Evolutionary conservation across 805 yeast species (phyloP), one percentile per base, ranked within the genome.

Genomic region (Blastobotrys attinorum): DNA sequence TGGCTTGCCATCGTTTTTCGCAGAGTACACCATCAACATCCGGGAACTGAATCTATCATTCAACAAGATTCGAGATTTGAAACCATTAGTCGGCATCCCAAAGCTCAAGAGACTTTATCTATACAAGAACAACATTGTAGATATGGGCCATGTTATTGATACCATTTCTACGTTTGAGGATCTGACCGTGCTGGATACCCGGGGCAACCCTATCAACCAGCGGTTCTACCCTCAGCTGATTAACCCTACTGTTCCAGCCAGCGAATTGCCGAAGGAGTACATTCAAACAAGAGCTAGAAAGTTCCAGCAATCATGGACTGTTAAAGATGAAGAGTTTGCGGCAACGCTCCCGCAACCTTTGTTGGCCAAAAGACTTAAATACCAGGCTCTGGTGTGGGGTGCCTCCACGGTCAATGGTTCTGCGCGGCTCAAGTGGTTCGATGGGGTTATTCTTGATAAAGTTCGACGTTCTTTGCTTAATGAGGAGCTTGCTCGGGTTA

Each of bases 31-130:
- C 23, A 47, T 57, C 33, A 62, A 62, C 40, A 43, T 63, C 18
- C 51, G 66, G 8, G 65, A 59, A 21, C 47, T 62, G n/a, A 58
- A 63, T 41, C 44, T 62, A 29, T 55, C 59, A 7, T 52, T 56
- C 50, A 62, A 62, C 46, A 37, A 47, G 42, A 23, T 62, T 1
- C 23, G 34, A 18, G 62, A 57, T 39, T 33, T 63, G 3, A 22
- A 47, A 2, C 54, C 57, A 10, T 47, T 63, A 18, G 40, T 43
- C 39, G 47, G 47, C 17, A 55, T 62, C 18, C 56, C 57, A 16
- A 51, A 53, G 44, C 50, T 62, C 39, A 40, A 54, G 13, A 45
- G 53, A 10, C 40, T 62, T 32, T 57, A 54, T 39, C 37, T 62
- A 23, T 50, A 47, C 17, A 56, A 56, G 3, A 62, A 62, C 40